A percentile compares a stretch with the other conserved stretches of the same genome.
Evolutionary conservation across 1,139 yeast species (phyloP).

Genomic region (Blastobotrys illinoisensis): DNA sequence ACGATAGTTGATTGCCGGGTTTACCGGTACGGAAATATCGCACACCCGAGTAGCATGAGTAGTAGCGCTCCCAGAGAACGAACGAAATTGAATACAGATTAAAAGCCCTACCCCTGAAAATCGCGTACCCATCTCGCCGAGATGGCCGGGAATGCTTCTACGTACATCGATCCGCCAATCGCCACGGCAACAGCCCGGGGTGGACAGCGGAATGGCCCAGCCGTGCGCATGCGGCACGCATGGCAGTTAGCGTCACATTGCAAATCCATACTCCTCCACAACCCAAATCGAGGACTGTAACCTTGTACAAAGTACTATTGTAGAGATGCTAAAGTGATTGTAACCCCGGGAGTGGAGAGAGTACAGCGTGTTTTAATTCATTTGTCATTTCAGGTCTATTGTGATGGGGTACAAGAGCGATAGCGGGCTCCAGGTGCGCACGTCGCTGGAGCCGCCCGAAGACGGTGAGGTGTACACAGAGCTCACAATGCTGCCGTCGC

Average conservation of each 20-base stretch:
- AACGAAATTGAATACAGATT: no score
- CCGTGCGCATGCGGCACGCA: background rate
- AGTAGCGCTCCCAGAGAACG: no score
- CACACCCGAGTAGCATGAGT: no score
- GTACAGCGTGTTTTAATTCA: background rate
- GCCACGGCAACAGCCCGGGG: background rate
- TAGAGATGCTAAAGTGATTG: background rate
- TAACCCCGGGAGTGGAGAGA: background rate
- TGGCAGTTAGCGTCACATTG: background rate
- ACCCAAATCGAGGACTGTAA: background rate
- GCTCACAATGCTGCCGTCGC: conserved; percentile 9
- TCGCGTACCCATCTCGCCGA: no score
- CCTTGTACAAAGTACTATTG: background rate
- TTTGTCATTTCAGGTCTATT: background rate
- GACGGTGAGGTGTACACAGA: background rate
- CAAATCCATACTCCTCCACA: background rate
- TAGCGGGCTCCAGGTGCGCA: conserved; percentile 20
- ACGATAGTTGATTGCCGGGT: no score
- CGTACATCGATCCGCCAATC: background rate
- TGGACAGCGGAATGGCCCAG: background rate
- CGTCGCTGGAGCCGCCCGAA: background rate
- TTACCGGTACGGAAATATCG: no score
- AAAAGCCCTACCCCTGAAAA: no score
- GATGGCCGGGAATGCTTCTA: no score
- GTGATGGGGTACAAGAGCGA: background rate